phyloP scores from a whole-genome alignment of 169 alveolate species.

The Pseudocohnilembus persalinus region DNA sequence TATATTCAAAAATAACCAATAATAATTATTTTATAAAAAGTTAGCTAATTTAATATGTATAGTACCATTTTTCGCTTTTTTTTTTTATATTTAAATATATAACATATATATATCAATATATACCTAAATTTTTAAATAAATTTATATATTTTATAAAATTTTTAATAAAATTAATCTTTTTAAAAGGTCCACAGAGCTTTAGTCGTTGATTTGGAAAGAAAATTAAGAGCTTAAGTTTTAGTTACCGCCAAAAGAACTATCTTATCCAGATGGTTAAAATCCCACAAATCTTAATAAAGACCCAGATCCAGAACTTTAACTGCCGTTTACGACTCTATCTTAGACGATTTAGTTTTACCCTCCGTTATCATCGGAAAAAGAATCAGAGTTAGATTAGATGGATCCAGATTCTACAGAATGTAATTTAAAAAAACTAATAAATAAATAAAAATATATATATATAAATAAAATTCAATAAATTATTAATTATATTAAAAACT shows the following conservation, averaged over 20 bases:
- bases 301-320: conserved; percentile 76
- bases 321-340: conserved; percentile 60
- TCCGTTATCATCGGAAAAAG: conserved; percentile 59
- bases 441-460: too few relatives aligned
- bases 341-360: conserved; percentile 68
- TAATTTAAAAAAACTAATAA: background rate
- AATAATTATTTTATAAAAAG: too few relatives aligned
- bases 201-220: conserved; percentile 62
- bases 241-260: conserved; percentile 65
- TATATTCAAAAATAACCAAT: too few relatives aligned
- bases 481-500: too few relatives aligned
- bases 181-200: conserved; percentile 46
- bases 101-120: too few relatives aligned
- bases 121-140: too few relatives aligned
- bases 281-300: conserved; percentile 66
- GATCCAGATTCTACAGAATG: conserved; percentile 57
- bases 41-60: too few relatives aligned
- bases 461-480: too few relatives aligned
- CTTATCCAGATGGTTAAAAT: conserved; percentile 61
- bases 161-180: too few relatives aligned
- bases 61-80: too few relatives aligned
- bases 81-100: too few relatives aligned
- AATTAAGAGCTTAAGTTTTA: conserved; percentile 59
- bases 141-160: too few relatives aligned
- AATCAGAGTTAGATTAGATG: conserved; percentile 73